phyloP scores from a whole-genome alignment of 2,329 filamentous ascomycete genomes.

The Stachybotrys echinatus region DNA sequence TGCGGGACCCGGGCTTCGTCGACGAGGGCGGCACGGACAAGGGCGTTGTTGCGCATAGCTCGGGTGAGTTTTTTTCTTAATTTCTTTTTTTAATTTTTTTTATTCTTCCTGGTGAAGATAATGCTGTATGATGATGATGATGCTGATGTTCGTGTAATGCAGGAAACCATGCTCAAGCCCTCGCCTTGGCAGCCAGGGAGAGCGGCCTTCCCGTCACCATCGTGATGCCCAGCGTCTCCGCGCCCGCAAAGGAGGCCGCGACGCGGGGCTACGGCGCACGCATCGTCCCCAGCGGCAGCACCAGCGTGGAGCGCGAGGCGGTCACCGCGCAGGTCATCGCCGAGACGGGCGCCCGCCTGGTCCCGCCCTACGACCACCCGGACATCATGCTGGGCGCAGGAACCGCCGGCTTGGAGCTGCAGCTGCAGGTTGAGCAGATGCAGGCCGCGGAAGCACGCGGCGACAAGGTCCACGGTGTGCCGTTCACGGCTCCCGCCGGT shows the following conservation, averaged over 20 bases:
- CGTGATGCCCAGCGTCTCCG: conserved; percentile 85
- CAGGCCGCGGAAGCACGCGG: conserved; percentile 26
- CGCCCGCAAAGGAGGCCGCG: conserved; percentile 80
- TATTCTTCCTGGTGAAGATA: too few species aligned
- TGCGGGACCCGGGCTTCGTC: conserved; percentile 55
- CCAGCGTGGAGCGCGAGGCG: conserved; percentile 74
- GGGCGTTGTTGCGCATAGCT: conserved; percentile 87
- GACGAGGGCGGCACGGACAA: conserved; percentile 52
- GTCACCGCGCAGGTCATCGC: conserved; percentile 63
- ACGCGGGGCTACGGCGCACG: conserved; percentile 72
- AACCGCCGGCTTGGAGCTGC: conserved; percentile 79
- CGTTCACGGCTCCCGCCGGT: conserved; percentile 9
- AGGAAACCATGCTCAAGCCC: conserved; percentile 94
- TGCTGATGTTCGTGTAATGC: conserved; percentile 1
- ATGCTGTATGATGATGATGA: too few species aligned
- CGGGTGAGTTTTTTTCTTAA: conserved; percentile 47
- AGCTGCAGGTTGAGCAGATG: conserved; percentile 61
- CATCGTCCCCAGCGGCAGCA: conserved; percentile 78
- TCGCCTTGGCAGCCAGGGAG: conserved; percentile 75
- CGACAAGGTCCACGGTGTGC: conserved; percentile 8
- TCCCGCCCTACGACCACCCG: conserved; percentile 90
- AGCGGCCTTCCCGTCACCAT: conserved; percentile 76
- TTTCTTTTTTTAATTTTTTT: conserved; percentile 2
- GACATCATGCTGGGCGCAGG: conserved; percentile 91
- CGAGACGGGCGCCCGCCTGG: conserved; percentile 68